Evolutionary conservation across 208 protist species (phyloP).

Genomic region (Phytomonas sp.): DNA sequence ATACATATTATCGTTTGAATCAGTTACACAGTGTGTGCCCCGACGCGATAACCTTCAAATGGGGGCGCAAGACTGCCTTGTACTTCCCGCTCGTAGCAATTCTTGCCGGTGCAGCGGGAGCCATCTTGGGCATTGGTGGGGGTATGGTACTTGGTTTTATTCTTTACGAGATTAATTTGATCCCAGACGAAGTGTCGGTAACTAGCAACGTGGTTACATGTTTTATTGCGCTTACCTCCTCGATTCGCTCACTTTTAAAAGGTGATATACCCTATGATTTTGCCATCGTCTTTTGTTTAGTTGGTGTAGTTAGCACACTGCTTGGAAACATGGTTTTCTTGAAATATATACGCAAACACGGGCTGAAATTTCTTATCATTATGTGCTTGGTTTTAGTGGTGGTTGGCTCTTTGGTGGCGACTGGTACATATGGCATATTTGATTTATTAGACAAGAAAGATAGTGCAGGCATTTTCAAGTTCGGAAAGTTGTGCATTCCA

Average conservation of each 20-base stretch:
- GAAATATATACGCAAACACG: conserved; percentile 57
- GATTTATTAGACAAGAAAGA: conserved; percentile 29
- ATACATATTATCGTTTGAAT: conserved; percentile 25
- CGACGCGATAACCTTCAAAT: conserved; percentile 36
- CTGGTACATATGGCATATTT: conserved; percentile 69
- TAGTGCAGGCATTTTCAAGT: not conserved
- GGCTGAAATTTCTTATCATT: conserved; percentile 56
- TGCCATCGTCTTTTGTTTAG: conserved; percentile 44
- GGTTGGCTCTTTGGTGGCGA: conserved; percentile 53
- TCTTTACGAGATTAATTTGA: conserved; percentile 65
- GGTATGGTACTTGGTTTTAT: conserved; percentile 79
- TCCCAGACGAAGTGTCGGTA: conserved; percentile 65
- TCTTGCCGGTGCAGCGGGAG: conserved; percentile 57
- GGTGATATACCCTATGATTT: conserved; percentile 51
- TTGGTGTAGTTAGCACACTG: conserved; percentile 46
- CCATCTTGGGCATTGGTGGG: conserved; percentile 81
- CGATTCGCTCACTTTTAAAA: conserved; percentile 42
- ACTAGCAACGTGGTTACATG: conserved; percentile 68
- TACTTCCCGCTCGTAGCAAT: conserved; percentile 60
- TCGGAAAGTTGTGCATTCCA: not conserved
- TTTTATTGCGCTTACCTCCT: conserved; percentile 70
- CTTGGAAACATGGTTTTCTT: conserved; percentile 72
- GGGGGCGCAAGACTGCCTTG: conserved; percentile 43
- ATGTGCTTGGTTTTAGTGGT: conserved; percentile 48
- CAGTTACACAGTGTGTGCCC: conserved; percentile 19